phyloP scores from a whole-genome alignment of 2,329 filamentous ascomycete genomes.

The Phoma sp. region DNA sequence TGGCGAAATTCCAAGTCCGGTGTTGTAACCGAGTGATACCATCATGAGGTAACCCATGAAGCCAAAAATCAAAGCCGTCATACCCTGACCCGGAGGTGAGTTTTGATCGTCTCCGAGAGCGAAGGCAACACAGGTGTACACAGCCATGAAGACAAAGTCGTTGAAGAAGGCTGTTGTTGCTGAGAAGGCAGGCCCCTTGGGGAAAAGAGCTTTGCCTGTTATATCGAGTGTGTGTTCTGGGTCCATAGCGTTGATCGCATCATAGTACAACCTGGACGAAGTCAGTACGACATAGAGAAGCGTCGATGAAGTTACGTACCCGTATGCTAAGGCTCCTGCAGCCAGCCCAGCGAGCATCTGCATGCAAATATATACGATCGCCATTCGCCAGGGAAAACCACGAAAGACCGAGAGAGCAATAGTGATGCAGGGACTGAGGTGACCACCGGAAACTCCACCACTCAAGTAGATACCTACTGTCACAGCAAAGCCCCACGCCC shows the following conservation, averaged over 20 bases:
- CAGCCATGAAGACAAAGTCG: constrained; percentile 70
- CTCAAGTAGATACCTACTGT: constrained; percentile 60
- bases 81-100: constrained; percentile 52
- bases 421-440: constrained; percentile 58
- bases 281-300: constrained; percentile 43
- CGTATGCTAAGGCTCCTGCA: constrained; percentile 52
- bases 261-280: constrained; percentile 40
- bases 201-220: constrained; percentile 67
- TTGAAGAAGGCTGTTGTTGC: constrained; percentile 73
- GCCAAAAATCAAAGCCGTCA: constrained; percentile 58
- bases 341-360: constrained; percentile 62
- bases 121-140: constrained; percentile 75
- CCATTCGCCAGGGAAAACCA: constrained; percentile 66
- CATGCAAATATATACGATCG: constrained; percentile 59
- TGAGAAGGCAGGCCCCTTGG: constrained; percentile 64
- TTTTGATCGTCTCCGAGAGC: constrained; percentile 63
- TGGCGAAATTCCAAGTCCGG: constrained; percentile 65
- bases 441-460: constrained; percentile 57
- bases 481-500: constrained; percentile 62
- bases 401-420: constrained; percentile 57
- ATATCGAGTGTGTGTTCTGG: constrained; percentile 39
- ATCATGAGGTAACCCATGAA: constrained; percentile 35
- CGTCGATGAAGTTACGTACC: constrained; percentile 52
- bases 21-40: constrained; percentile 39
- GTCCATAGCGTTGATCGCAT: constrained; percentile 70